Base-by-base conservation (phyloP, 164 flowering plant species). In the Euptelea pleiosperma region DNA sequence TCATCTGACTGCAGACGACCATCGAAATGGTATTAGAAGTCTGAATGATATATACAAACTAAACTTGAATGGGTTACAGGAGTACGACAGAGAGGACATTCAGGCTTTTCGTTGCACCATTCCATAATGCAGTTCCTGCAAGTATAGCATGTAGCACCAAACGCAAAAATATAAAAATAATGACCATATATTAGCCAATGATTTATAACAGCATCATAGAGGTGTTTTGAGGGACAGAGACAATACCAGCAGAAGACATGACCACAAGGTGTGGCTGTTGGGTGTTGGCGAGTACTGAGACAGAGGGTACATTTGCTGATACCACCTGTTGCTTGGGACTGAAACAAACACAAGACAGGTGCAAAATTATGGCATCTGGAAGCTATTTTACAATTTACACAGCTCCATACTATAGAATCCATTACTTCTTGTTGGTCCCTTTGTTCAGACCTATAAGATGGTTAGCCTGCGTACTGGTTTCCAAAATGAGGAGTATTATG, bases 41-140 rank as follows among this genome's bases (percentile, higher is more conserved):
- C 97, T 16, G 99, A 86, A 70, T 91, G 95, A 70, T 86, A 87
- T 49, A 91, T 65, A 70, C 96, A 88, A 63, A 91, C 95, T 52
- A 94, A 62, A 68, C 84, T 87, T 12, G 99, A 94, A 68, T 94
- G 99, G 30, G 88, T 77, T 52, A 86, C 69, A 3, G 95, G 90
- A 18, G 88, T 81, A 19, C 97, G 97, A 55, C 97, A 94, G 12
- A 94, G 87, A 25, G 97, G 99, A 70, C 99, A 94, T 66, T 94
- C 96, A 0, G 87, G 99, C 79, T 91, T 94, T 63, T 91, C 99
- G 40, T 90, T 94, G 79, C 99, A 94, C 97, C 99, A 94, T 60
- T 91, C 99, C 91, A 85, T 85, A 30, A 94, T 85, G 82, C 99
- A 94, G 70, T 76, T 85, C 99, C 98, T 87, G 65, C 69, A 60